A percentile compares a stretch with the other conserved stretches of the same genome.
Conservation (phyloP, 1,284 basidiomycete genomes). For the Athelia sp. region DNA sequence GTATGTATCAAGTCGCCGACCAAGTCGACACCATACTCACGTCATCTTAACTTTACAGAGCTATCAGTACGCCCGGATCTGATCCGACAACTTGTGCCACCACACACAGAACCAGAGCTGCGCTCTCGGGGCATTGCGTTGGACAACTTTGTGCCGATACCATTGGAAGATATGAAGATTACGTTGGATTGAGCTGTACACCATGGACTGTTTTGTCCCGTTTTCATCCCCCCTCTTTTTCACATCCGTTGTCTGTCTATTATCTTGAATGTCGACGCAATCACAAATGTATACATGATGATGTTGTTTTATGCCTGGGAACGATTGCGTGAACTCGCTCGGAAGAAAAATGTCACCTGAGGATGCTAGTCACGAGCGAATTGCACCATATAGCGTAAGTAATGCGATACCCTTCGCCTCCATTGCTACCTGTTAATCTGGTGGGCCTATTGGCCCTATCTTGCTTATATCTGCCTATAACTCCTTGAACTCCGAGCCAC, state of each 20-base stretch:
- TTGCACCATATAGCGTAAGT: neutral
- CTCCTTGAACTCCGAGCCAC: too few species aligned
- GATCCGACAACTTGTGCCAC: conserved; percentile 86
- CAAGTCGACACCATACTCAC: conserved; percentile 4
- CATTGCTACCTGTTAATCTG: neutral
- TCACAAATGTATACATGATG: conserved; percentile 13
- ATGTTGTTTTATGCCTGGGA: conserved; percentile 1
- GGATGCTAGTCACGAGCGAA: neutral
- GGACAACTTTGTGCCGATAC: conserved; percentile 92
- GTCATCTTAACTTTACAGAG: conserved; percentile 62
- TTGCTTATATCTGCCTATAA: too few species aligned
- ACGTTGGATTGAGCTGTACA: conserved; percentile 70
- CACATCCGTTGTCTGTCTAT: too few species aligned
- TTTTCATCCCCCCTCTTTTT: conserved; percentile 4
- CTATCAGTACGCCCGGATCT: conserved; percentile 94
- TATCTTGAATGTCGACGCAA: conserved; percentile 16
- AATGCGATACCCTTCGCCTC: neutral
- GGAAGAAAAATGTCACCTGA: too few species aligned
- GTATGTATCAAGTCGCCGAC: conserved; percentile 39
- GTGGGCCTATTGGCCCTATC: too few species aligned
- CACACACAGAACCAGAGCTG: conserved; percentile 86
- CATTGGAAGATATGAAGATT: conserved; percentile 87
- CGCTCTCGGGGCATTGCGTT: conserved; percentile 83
- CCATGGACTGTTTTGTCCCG: conserved; percentile 10
- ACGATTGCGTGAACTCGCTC: neutral